phyloP scores from a whole-genome alignment of 345 rosid genomes.

The Erysimum cheiranthoides region DNA sequence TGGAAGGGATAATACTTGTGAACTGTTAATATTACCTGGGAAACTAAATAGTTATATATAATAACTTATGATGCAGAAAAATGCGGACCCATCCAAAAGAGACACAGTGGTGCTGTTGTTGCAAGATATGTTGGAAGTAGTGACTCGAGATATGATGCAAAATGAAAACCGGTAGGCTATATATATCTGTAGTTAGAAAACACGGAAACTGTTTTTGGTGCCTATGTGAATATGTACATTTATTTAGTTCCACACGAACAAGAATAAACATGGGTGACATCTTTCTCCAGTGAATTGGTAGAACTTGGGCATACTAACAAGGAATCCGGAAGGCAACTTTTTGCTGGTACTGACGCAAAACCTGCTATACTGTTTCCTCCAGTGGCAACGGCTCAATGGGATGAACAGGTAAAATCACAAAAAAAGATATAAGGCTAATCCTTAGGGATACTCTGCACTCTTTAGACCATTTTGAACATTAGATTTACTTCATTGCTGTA shows the following conservation, averaged over 20 bases:
- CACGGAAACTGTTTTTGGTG: slow-evolving; percentile 21
- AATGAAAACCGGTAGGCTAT: slow-evolving; percentile 75
- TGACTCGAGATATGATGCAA: slow-evolving; percentile 93
- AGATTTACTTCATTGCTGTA: slow-evolving; percentile 42
- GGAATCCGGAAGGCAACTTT: slow-evolving; percentile 94
- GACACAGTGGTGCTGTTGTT: slow-evolving; percentile 81
- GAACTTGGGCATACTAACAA: slow-evolving; percentile 88
- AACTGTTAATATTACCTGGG: slow-evolving; percentile 13
- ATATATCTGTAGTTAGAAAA: slow-evolving; percentile 26
- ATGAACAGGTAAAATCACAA: slow-evolving; percentile 72
- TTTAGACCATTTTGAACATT: slow-evolving; percentile 13
- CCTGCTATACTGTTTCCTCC: slow-evolving; percentile 94
- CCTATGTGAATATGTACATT: slow-evolving; percentile 14
- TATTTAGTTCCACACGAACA: slow-evolving; percentile 17
- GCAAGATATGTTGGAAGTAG: slow-evolving; percentile 97
- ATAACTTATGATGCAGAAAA: slow-evolving; percentile 71
- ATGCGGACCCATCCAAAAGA: slow-evolving; percentile 70
- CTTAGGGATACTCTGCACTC: slow-evolving; percentile 11
- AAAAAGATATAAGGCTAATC: slow-evolving; percentile 1
- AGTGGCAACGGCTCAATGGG: slow-evolving; percentile 77
- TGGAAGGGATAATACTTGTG: slow-evolving; percentile 14
- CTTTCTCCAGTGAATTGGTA: slow-evolving; percentile 67
- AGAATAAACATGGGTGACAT: slow-evolving; percentile 16
- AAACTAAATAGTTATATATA: slow-evolving; percentile 17
- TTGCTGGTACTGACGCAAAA: slow-evolving; percentile 86